Conservation (phyloP, 2,329 filamentous ascomycete genomes). For the Aspergillus viridinutans region DNA sequence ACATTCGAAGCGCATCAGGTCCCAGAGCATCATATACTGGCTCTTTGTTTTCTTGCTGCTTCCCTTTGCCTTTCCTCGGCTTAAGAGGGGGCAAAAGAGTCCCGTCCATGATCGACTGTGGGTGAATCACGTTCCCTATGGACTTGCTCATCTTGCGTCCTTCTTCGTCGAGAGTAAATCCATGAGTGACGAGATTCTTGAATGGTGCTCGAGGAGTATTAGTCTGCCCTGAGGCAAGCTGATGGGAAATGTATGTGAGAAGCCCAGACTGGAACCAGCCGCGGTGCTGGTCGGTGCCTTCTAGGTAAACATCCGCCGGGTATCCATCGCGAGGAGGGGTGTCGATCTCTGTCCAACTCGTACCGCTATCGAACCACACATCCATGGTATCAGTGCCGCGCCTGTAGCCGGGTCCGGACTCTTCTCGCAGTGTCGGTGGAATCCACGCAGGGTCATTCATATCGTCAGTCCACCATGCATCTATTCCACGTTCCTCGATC, state of each 20-base stretch:
- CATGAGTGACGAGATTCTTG: conserved; percentile 86
- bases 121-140: conserved; percentile 79
- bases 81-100: conserved; percentile 68
- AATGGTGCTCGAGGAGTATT: conserved; percentile 62
- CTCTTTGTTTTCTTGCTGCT: conserved; percentile 31
- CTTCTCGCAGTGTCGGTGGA: conserved; percentile 55
- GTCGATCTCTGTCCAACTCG: conserved; percentile 69
- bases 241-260: conserved; percentile 71
- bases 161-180: conserved; percentile 82
- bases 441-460: conserved; percentile 75
- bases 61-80: conserved; percentile 55
- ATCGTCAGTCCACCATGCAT: conserved; percentile 90
- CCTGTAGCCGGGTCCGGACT: conserved; percentile 49
- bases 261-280: conserved; percentile 98
- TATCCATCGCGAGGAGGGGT: conserved; percentile 26
- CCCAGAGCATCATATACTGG: conserved; percentile 67
- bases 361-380: conserved; percentile 98
- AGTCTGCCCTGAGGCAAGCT: conserved; percentile 32
- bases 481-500: conserved; percentile 72
- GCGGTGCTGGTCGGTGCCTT: conserved; percentile 92
- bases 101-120: conserved; percentile 79
- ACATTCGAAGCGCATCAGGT: conserved; percentile 80
- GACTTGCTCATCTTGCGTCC: conserved; percentile 99
- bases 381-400: conserved; percentile 96
- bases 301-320: conserved; percentile 79